Conservation (phyloP, 495 filamentous ascomycete genomes). For the Gamarada debralockiae region DNA sequence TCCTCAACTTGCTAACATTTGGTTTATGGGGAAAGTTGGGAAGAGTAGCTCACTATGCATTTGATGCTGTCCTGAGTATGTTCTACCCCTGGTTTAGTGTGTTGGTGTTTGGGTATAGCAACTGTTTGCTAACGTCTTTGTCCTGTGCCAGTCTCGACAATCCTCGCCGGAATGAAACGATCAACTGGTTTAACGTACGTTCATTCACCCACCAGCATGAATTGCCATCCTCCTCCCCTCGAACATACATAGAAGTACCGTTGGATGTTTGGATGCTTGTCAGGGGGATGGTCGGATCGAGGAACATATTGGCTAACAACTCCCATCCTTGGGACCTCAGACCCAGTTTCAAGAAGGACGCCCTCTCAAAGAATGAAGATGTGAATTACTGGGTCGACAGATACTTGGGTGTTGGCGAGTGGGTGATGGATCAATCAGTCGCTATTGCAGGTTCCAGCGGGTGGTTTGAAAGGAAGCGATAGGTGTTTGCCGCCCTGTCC, state of each 20-base stretch:
- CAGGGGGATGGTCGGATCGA: neutral
- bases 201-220: constrained; percentile 16
- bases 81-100: too few relatives aligned
- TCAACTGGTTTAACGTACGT: constrained; percentile 97
- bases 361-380: constrained; percentile 79
- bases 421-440: constrained; percentile 96
- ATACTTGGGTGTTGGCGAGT: constrained; percentile 94
- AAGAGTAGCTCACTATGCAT: constrained; percentile 87
- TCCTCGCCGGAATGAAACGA: constrained; percentile 93
- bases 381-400: constrained; percentile 88
- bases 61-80: constrained; percentile 91
- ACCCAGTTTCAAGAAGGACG: constrained; percentile 84
- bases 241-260: too few relatives aligned
- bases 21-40: constrained; percentile 74
- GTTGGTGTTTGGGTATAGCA: too few relatives aligned
- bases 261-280: too few relatives aligned
- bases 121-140: constrained; percentile 1
- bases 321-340: constrained; percentile 38
- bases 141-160: constrained; percentile 71
- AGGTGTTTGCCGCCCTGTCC: neutral
- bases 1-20: constrained; percentile 60
- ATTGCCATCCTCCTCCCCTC: neutral
- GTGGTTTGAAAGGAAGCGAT: constrained; percentile 67
- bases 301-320: constrained; percentile 17
- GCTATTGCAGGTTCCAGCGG: constrained; percentile 81